Evolutionary conservation across 345 rosid species (phyloP).

Genomic region (Gossypium raimondii): DNA sequence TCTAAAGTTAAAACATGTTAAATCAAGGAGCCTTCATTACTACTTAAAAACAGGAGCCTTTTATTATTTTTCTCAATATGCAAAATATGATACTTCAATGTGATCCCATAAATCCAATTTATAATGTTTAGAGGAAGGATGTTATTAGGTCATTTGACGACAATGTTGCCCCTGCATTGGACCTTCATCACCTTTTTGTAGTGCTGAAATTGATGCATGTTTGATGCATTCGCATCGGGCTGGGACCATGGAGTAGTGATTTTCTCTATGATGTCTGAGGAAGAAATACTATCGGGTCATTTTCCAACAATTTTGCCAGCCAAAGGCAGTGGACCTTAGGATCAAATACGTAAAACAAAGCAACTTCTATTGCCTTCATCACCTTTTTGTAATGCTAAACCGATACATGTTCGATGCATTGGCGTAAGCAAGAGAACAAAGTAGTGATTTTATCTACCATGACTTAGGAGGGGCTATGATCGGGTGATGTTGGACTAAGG

Average conservation of each 20-base stretch:
- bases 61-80: background rate
- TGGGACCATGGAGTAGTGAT: too few species aligned
- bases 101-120: background rate
- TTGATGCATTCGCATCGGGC: too few species aligned
- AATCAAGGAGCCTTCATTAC: too few species aligned
- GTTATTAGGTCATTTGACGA: too few species aligned
- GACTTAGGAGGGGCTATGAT: background rate
- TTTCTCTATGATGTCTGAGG: too few species aligned
- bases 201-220: too few species aligned
- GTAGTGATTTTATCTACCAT: background rate
- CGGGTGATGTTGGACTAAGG: background rate
- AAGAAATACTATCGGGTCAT: too few species aligned
- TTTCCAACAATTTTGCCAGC: too few species aligned
- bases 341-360: background rate
- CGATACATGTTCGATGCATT: background rate
- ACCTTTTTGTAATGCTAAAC: background rate
- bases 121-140: background rate
- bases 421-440: background rate
- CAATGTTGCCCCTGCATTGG: background rate
- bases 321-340: background rate
- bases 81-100: background rate
- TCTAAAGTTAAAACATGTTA: background rate
- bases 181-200: background rate
- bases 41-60: background rate
- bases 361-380: background rate